Evolutionary conservation across 345 rosid genomes (phyloP), one percentile per base, ranked within the genome.

Genomic region (Theobroma cacao): DNA sequence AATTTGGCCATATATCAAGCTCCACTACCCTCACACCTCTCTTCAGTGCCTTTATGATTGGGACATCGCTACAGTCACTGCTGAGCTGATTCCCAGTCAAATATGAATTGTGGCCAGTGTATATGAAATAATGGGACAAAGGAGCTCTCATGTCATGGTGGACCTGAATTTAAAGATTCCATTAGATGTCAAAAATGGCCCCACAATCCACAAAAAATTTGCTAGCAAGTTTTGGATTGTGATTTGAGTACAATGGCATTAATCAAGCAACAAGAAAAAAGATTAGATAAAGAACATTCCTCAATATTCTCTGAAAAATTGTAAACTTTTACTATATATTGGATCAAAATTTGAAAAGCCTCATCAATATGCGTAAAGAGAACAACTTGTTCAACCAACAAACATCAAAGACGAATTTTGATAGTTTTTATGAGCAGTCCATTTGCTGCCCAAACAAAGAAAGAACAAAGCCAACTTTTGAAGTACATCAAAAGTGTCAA

Each of bases 1-100:
- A 83, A 86, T 97, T 94, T 0, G 98, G 99, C 99, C 98, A 94
- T 38, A 97, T 83, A 85, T 97, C 99, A 81, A 97, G 87, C 87
- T 97, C 98, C 55, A 97, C 90, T 4, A 93, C 98, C 80, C 99
- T 86, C 31, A 94, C 96, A 18, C 98, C 99, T 84, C 79, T 84
- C 75, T 76, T 77, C 81, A 97, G 72, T 7, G 98, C 94, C 72
- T 89, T 85, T 45, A 91, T 90, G 83, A 94, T 94, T 3, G 99
- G 98, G 61, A 90, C 90, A 33, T 91, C 98, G 68, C 98, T 97
- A 84, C 98, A 93, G 30, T 94, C 95, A 79, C 99, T 97, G 80
- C 91, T 94, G 7, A 97, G 94, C 74, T 97, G 98, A 68, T 94
- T 97, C 52, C 98, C 97, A 0, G 98, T 94, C 81, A 97, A 86